Evolutionary conservation across 1,284 basidiomycete genomes (phyloP), one percentile per base, ranked within the genome.

Genomic region (Xerocomus minutiporus): DNA sequence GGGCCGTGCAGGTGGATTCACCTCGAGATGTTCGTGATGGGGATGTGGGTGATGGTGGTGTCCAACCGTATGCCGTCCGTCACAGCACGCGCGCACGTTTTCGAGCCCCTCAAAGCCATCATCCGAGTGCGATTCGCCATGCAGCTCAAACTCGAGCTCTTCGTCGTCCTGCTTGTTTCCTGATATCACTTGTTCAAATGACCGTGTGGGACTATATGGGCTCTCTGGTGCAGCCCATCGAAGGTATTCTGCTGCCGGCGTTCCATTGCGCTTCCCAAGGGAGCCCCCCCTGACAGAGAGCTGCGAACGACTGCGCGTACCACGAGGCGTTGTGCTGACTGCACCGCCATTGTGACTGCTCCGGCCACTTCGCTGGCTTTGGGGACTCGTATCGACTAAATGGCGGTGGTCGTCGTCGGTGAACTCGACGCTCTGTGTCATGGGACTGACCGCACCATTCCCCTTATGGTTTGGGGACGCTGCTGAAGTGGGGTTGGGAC

Each of bases 71-170:
- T 99, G 96, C 44, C 78, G 81, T 62, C 96, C 96, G 68, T 95
- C 92, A 64, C 94, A 97, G 70, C 94, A 97, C 2, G 93, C 93
- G 32, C 93, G 81, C 26, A 96, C 93, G 63, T 97, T 96, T 71
- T 97, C 95, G 44, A 99, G 67, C 0, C 94, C 96, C 63, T 98
- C 95, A 66, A 85, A 99, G 2, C 83, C 91, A 47, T 86, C 86
- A 58, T 93, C 91, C 8, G 84, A 86, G 62, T 86, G 75, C 20
- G 80, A 80, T 40, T 86, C 86, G 38, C 84, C 86, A 56, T 91
- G 83, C 17, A 88, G 75, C 65, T 89, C 84, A 61, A 91, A 91
- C 62, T 91, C 86, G n/a, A 91, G 79, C 40, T 91, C 91, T 6
- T 86, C 83, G 1, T 80, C 80, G 25, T 81, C 71, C 12, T 70